phyloP scores from a whole-genome alignment of 2,329 filamentous ascomycete genomes.

The Phoma sp. region DNA sequence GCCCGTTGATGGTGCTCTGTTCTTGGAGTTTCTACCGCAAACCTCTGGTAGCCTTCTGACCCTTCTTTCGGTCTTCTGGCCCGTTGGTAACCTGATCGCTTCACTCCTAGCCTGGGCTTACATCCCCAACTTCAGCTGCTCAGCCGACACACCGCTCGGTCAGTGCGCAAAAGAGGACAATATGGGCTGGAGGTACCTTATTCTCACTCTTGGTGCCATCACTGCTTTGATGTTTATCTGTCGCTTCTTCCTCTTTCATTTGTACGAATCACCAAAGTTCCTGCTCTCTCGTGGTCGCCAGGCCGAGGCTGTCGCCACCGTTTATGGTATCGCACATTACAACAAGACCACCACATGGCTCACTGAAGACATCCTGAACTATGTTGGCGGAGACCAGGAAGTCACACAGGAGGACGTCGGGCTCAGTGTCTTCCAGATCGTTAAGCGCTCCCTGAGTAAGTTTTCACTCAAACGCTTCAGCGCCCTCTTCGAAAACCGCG shows the following conservation, averaged over 20 bases:
- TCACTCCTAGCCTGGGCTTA: conserved; percentile 72
- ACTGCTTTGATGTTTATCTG: conserved; percentile 79
- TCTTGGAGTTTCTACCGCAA: conserved; percentile 82
- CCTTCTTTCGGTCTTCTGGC: conserved; percentile 86
- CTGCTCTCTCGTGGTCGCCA: conserved; percentile 78
- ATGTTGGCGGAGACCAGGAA: conserved; percentile 58
- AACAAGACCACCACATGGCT: conserved; percentile 64
- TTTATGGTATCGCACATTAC: conserved; percentile 77
- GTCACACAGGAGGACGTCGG: conserved; percentile 45
- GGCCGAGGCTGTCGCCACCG: conserved; percentile 77
- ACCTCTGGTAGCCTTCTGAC: conserved; percentile 76
- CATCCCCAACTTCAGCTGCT: conserved; percentile 70
- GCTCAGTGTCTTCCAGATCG: conserved; percentile 55
- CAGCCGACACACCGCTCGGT: conserved; percentile 15
- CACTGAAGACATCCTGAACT: conserved; percentile 70
- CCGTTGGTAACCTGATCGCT: conserved; percentile 77
- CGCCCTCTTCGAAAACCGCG: conserved; percentile 64
- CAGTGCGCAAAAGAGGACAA: conserved; percentile 62
- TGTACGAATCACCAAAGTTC: conserved; percentile 87
- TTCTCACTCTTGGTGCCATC: conserved; percentile 72
- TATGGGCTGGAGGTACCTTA: conserved; percentile 76
- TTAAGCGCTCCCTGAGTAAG: conserved; percentile 66
- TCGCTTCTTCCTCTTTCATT: conserved; percentile 80
- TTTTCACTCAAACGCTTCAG: conserved; percentile 72
- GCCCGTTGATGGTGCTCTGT: conserved; percentile 79